Base-by-base conservation (phyloP, 257 asterid genomes). In the Thymus quinquecostatus region DNA sequence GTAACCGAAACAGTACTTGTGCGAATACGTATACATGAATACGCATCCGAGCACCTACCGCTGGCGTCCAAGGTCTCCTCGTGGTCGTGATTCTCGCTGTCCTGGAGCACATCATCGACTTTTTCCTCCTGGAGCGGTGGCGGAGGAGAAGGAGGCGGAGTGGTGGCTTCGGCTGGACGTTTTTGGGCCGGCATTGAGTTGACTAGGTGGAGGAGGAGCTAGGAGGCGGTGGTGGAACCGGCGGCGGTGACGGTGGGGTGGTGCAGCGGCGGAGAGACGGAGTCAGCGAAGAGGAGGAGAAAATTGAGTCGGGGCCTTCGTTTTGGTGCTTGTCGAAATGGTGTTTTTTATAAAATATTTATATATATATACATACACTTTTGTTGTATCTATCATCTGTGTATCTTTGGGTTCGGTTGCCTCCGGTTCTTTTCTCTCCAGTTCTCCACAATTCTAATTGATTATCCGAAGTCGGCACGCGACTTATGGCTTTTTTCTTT, bases 181-280 rank as follows among this genome's bases (percentile, higher is more conserved):
- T 85, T 92, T 68, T 86, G 91, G 21, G 96, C 86, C 69, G 96
- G 97, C 97, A 91, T 89, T 91, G 89, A 79, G 74, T 73, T 51
- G 82, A 60, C 64, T 56, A 75, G 65, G 67, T 45, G 76, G 79
- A 2, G 78, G 76, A 58, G 64, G 82, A 78, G 79, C 83, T 78
- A 54, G 64, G 59, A 75, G 82, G 55, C 51, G 83, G 70, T 28
- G 75, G 68, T 45, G 71, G 69, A 6, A 33, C 38, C 40, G 74
- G 80, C 38, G 83, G 79, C 69, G 84, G 75, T 72, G 85, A 81
- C 68, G 80, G 71, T 40, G 77, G 55, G 88, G 74, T 68, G 80
- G 64, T 33, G 64, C 44, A 6, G 64, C 34, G 44, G 64, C 32
- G 63, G 79, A 70, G 80, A 76, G 77, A 65, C 78, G 87, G 69